These are phyloP conservation scores for Saposhnikovia divaricata DNA, from an alignment of 129 eudicot species.

Conservation along the genomic window DNA sequence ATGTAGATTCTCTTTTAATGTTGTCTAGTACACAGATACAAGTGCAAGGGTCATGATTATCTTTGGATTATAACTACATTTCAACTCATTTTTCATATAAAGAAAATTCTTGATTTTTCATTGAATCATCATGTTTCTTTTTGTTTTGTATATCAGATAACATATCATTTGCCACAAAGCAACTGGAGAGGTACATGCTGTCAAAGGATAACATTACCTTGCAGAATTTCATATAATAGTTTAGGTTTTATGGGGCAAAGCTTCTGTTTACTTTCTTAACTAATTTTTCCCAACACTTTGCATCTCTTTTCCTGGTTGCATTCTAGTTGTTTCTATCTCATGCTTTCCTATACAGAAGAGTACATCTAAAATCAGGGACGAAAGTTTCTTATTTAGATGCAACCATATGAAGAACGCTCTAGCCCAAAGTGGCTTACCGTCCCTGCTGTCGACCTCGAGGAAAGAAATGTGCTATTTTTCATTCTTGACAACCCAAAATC, in stretches of 20 bases:
- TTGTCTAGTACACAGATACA: neutral
- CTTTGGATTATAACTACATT: neutral
- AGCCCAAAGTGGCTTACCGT: conserved; percentile 54
- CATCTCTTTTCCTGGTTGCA: neutral
- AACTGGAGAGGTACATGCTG: conserved; percentile 2
- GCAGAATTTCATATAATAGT: neutral
- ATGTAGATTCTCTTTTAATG: neutral
- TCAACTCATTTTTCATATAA: neutral
- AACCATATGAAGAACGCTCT: neutral
- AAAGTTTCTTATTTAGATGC: neutral
- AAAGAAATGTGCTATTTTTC: conserved; percentile 92
- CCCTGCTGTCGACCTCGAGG: conserved; percentile 93
- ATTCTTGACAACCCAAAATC: conserved; percentile 96
- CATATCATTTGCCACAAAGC: neutral
- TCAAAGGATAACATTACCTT: neutral
- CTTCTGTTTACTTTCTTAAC: neutral
- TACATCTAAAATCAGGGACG: neutral
- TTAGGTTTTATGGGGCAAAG: neutral
- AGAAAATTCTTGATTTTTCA: neutral
- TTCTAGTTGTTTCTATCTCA: neutral
- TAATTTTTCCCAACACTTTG: neutral
- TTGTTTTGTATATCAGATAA: neutral
- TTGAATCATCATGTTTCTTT: neutral
- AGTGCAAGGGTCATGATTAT: neutral
- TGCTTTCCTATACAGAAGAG: conserved; percentile 3